Conservation (phyloP, 2,329 filamentous ascomycete genomes). For the Zasmidium citrigriseum region DNA sequence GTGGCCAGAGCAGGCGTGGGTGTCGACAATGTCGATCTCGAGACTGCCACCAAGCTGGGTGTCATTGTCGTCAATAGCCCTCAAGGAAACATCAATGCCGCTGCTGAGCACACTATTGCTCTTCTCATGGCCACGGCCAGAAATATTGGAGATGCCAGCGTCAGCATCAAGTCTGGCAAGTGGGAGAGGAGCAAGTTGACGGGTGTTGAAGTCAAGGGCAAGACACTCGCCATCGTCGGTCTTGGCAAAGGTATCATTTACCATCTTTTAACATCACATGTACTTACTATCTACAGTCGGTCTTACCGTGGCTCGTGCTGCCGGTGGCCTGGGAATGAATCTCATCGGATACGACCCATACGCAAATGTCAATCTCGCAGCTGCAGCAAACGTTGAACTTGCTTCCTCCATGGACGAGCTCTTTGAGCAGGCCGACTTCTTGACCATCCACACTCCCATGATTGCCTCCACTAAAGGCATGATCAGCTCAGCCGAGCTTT, state of each 20-base stretch:
- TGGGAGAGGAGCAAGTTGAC: conserved; percentile 77
- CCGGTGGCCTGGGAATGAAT: conserved; percentile 74
- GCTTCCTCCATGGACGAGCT: conserved; percentile 46
- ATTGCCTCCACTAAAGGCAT: conserved; percentile 75
- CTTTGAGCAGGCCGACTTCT: conserved; percentile 69
- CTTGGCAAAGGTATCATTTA: conserved; percentile 70
- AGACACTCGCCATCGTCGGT: conserved; percentile 74
- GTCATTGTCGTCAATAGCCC: conserved; percentile 81
- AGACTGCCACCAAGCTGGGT: conserved; percentile 69
- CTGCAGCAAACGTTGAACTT: conserved; percentile 61
- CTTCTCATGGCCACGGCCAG: conserved; percentile 73
- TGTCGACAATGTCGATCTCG: conserved; percentile 79
- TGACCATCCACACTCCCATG: conserved; percentile 80
- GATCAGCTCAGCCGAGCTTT: conserved; percentile 66
- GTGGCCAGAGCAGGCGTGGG: conserved; percentile 80
- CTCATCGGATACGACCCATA: conserved; percentile 76
- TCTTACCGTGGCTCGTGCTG: conserved; percentile 76
- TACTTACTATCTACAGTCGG: conserved; percentile 55
- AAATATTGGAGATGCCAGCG: conserved; percentile 70
- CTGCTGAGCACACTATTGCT: conserved; percentile 48
- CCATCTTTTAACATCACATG: no score
- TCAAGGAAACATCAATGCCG: conserved; percentile 76
- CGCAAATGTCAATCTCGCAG: conserved; percentile 70
- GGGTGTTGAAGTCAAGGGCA: conserved; percentile 75
- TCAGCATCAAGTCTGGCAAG: conserved; percentile 67